Conservation (phyloP, 805 yeast species). For the Metschnikowia hibisci region DNA sequence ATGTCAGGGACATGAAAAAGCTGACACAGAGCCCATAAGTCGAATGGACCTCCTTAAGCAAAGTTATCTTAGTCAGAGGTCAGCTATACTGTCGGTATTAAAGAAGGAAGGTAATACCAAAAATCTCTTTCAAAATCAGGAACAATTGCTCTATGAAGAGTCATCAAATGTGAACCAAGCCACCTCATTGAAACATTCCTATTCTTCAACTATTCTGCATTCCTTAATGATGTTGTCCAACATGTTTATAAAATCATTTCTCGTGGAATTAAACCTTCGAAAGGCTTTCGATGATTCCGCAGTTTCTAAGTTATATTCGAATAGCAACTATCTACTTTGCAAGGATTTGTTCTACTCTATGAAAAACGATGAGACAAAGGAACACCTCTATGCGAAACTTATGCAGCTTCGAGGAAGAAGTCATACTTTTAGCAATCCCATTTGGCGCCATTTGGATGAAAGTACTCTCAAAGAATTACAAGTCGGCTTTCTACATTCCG, state of each 20-base stretch:
- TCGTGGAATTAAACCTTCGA: constrained; percentile 29
- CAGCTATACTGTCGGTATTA: neutral
- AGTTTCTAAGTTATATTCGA: neutral
- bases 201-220: constrained; percentile 21
- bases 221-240: constrained; percentile 22
- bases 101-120: neutral
- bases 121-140: neutral
- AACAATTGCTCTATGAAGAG: neutral
- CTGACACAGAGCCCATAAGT: neutral
- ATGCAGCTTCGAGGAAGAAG: neutral
- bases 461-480: constrained; percentile 7
- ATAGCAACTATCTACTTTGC: constrained; percentile 11
- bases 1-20: neutral
- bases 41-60: neutral
- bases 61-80: neutral
- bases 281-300: constrained; percentile 14
- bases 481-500: constrained; percentile 12
- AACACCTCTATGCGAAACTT: neutral
- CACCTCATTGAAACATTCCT: neutral
- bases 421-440: neutral
- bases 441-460: constrained; percentile 1
- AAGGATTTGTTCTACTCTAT: constrained; percentile 18
- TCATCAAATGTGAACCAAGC: neutral
- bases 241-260: constrained; percentile 23
- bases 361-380: constrained; percentile 15